Evolutionary conservation across 1,284 basidiomycete species (phyloP), one percentile per base, ranked within the genome.

Genomic region (Somion occarium): DNA sequence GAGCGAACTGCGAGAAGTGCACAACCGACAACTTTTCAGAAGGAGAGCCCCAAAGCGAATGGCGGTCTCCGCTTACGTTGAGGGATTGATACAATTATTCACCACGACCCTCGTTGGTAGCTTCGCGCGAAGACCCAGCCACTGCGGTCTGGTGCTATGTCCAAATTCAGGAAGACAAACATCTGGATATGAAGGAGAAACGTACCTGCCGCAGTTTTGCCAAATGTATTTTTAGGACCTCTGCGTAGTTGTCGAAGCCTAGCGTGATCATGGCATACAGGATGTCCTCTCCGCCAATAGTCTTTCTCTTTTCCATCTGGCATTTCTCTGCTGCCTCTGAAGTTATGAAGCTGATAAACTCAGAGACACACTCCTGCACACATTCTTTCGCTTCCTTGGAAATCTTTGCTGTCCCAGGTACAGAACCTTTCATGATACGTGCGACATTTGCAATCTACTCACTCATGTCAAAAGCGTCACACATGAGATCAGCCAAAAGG

Each of bases 351-450:
- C 84, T 87, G 68, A 98, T 97, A 71, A 96, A 94, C 73, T 98
- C 95, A 38, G 89, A 93, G 46, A 96, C 92, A 70, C 93, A 96
- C 69, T 96, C 93, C 69, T 97, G 94, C 44, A 97, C 91, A 68
- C 90, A 93, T 70, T 97, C 93, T 68, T 98, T 98, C 22, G 94
- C 92, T 70, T 97, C 94, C 68, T 96, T 96, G 2, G 93, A 91
- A 60, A 98, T 95, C 72, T 98, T 98, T 19, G 93, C 92, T n/a
- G 90, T 91, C 1, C 84, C 75, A 0, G 94, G 94, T 2, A 98
- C 83, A 2, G 89, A 78, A 30, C 83, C 74, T 66, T 97, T 97
- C 94, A 98, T 98, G 62, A 98, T 94, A 3, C 94, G 80, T 15
- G 92, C 86, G 12, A 98, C 93, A 66, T 98, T 98, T 47, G 94